Evolutionary conservation across 2,329 filamentous ascomycete species (phyloP), one percentile per base, ranked within the genome.

Genomic region (Diaporthe destruens): DNA sequence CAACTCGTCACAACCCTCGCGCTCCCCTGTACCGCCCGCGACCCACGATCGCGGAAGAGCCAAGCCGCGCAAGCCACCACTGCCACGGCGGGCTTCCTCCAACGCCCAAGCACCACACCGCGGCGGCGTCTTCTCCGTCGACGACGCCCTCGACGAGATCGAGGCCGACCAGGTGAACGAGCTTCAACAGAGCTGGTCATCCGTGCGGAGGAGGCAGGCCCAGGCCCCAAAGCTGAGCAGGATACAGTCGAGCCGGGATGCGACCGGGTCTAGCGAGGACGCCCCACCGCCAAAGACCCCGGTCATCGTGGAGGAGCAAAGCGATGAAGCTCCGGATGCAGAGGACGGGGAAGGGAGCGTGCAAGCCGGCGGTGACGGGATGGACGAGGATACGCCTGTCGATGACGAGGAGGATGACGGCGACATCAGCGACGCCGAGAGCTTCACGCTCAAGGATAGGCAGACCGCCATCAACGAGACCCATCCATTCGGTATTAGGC

Each of bases 401-500:
- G 88, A 88, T 32, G 61, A 89, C 59, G 89, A 88, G 54, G 90
- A 92, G 12, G 93, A 93, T 25, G 92, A 93, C 42, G 91, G 85
- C 72, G 91, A 93, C 73, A 79, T 95, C 67, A 98, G 96, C 81
- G 96, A 98, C 77, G 93, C 96, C 1, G 96, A 98, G 84, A 98
- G 96, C 84, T 99, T 99, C 81, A 99, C 96, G 0, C 88, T 99
- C 77, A 98, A 97, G 82, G 96, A 99, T 82, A 91, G 96, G 71
- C 96, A 99, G 83, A 92, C 98, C 81, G 96, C 96, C 76, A 99
- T 99, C 86, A 99, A 99, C 84, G 93, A 98, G 81, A 99, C 96
- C 0, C 96, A 99, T 86, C 96, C 96, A 0, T 99, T 99, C 78
- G 96, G 96, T 86, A 98, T 99, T 80, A 92, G 97, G 81, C 94